Conservation (phyloP, 1,139 yeast species). For the Hyphopichia burtonii region DNA sequence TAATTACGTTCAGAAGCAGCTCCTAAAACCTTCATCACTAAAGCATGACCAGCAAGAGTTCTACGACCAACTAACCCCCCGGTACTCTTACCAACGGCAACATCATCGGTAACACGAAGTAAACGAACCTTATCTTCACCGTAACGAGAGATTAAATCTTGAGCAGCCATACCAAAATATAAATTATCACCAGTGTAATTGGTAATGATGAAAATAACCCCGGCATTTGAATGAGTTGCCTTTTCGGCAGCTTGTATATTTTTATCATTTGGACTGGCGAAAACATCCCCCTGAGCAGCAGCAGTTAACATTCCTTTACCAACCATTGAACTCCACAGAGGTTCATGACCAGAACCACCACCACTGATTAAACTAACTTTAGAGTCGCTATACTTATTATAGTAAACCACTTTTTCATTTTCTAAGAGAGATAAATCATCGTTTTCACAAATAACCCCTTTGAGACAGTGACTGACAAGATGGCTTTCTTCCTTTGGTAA, state of each 20-base stretch:
- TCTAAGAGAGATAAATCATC: slow-evolving; percentile 25
- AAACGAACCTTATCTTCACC: slow-evolving; percentile 19
- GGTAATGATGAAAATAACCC: slow-evolving; percentile 22
- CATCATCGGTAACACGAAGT: slow-evolving; percentile 41
- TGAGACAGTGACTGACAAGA: slow-evolving; percentile 16
- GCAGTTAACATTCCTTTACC: slow-evolving; percentile 46
- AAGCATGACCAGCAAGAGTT: slow-evolving; percentile 47
- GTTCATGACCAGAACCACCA: slow-evolving; percentile 47
- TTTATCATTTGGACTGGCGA: slow-evolving; percentile 44
- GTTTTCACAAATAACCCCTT: slow-evolving; percentile 25
- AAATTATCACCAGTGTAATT: slow-evolving; percentile 35
- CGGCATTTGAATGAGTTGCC: slow-evolving; percentile 21
- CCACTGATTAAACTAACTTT: slow-evolving; percentile 29
- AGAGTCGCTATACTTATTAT: slow-evolving; percentile 22
- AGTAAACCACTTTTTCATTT: slow-evolving; percentile 35
- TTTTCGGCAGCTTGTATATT: slow-evolving; percentile 39
- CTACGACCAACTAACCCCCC: slow-evolving; percentile 50
- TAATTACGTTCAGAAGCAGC: slow-evolving; percentile 41
- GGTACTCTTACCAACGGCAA: slow-evolving; percentile 43
- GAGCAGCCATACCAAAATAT: slow-evolving; percentile 35
- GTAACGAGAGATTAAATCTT: slow-evolving; percentile 25
- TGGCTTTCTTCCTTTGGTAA: slow-evolving; percentile 20
- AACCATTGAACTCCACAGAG: slow-evolving; percentile 46
- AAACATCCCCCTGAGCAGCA: slow-evolving; percentile 46
- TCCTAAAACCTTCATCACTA: slow-evolving; percentile 46